Evolutionary conservation across 176 grass and related monocot species (phyloP), one percentile per base, ranked within the genome.

Genomic region (Tillandsia leiboldiana): DNA sequence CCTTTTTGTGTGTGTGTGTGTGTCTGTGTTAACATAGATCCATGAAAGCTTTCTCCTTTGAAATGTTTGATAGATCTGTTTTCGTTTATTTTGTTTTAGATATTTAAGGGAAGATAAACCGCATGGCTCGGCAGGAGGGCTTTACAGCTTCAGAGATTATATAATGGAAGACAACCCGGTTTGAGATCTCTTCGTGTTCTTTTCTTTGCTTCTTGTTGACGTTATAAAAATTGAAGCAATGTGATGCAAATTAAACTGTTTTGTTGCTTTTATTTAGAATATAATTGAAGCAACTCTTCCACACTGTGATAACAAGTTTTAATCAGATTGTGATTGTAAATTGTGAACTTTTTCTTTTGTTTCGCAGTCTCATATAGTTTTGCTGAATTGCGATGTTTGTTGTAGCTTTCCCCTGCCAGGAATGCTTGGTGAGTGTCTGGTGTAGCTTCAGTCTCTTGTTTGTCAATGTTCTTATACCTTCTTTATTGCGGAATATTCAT

Each of bases 301-400:
- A 42, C 33, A 7, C 33, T 42, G 33, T 5, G 33, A 42, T 42
- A 6, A 42, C 33, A 42, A 42, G 33, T 42, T 42, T 42, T 42
- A 42, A 9, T 23, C 8, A 61, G 18, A 15, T 22, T 18, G 22
- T 23, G 7, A 61, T 61, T 20, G 7, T 15, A 20, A 23, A 4
- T 61, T 20, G 22, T 61, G 56, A 61, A 18, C 12, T 61, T 50
- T 58, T 6, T 10, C 80, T 82, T 49, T 64, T 6, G 10, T 76
- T 76, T 83, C 65, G 79, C 84, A 99, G 90, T 88, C 90, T 0
- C 90, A 99, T 80, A 93, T 99, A 78, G 95, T 99, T 77, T 81
- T 99, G 85, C 87, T 99, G 67, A 99, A 99, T 80, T 99, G 90
- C 13, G 95, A 99, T 76, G 75, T 99, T 75, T 99, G 95, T 70